Percentiles rank a stretch among this genome's conserved stretches.
phyloP scores from a whole-genome alignment of 495 filamentous ascomycete species.

The Aspergillus hancockii region DNA sequence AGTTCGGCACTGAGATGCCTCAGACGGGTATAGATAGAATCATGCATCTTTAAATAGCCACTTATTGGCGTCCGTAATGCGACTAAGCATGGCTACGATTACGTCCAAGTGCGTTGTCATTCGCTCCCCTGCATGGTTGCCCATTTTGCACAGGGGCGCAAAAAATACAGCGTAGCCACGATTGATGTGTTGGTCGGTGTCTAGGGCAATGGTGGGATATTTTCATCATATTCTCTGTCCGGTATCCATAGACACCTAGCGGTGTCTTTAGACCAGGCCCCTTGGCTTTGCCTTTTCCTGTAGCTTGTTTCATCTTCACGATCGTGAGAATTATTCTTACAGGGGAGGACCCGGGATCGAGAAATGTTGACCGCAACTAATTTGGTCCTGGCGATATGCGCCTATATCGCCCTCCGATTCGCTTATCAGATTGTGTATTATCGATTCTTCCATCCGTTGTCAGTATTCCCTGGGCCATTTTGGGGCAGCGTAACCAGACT shows the following conservation, averaged over 20 bases:
- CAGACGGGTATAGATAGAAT: no score
- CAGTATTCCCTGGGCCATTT: conserved; percentile 55
- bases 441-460: conserved; percentile 53
- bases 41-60: neutral
- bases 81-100: neutral
- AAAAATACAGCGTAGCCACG: neutral
- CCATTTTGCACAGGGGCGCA: neutral
- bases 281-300: neutral
- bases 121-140: neutral
- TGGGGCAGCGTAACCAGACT: conserved; percentile 52
- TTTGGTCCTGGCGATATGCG: conserved; percentile 24
- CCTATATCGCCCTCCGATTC: conserved; percentile 30
- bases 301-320: neutral
- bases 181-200: neutral
- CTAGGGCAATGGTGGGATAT: neutral
- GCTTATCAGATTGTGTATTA: conserved; percentile 47
- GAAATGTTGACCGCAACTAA: conserved; percentile 35
- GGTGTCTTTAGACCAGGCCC: neutral
- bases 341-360: neutral
- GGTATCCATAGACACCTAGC: neutral
- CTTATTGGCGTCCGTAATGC: neutral
- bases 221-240: neutral
- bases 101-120: neutral
- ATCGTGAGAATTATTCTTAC: neutral
- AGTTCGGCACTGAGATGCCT: no score